phyloP scores from a whole-genome alignment of 805 yeast species.

The Candida bentonensis region DNA sequence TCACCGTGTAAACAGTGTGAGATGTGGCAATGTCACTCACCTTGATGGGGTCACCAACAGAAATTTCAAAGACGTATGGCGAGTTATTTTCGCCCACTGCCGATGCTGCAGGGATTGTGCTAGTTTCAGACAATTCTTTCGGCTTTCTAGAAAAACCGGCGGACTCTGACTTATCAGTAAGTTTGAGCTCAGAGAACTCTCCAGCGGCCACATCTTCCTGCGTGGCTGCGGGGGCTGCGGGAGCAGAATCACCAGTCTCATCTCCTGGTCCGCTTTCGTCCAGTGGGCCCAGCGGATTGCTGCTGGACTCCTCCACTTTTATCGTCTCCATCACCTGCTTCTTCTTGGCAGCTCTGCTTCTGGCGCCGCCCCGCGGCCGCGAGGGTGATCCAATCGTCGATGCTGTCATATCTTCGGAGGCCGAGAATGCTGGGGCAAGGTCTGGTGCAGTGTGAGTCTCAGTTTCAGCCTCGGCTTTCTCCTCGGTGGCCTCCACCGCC shows the following conservation, averaged over 20 bases:
- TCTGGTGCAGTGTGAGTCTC: slow-evolving; percentile 2
- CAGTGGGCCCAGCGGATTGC: neutral
- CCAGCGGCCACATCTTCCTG: neutral
- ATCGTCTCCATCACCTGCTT: neutral
- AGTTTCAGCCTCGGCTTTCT: neutral
- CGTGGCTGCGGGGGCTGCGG: neutral
- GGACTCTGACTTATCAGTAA: neutral
- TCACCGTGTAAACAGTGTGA: slow-evolving; percentile 76
- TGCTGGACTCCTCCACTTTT: neutral
- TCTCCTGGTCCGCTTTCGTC: too few relatives aligned
- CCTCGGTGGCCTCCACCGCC: too few relatives aligned
- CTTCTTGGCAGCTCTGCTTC: neutral
- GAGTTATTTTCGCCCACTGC: neutral
- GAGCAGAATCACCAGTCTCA: neutral
- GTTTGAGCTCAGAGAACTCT: slow-evolving; percentile 1
- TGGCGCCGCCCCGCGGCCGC: neutral
- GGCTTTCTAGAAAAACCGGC: too few relatives aligned
- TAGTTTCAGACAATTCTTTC: too few relatives aligned
- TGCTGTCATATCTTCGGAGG: slow-evolving; percentile 2
- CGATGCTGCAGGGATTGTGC: neutral
- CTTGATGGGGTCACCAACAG: slow-evolving; percentile 81
- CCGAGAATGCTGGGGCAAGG: slow-evolving; percentile 4
- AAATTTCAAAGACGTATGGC: slow-evolving; percentile 33
- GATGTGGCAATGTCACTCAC: slow-evolving; percentile 84
- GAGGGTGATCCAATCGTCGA: neutral